A percentile compares a stretch with the other conserved stretches of the same genome.
phyloP scores from a whole-genome alignment of 164 flowering plant genomes.

The Vitis rupestris region DNA sequence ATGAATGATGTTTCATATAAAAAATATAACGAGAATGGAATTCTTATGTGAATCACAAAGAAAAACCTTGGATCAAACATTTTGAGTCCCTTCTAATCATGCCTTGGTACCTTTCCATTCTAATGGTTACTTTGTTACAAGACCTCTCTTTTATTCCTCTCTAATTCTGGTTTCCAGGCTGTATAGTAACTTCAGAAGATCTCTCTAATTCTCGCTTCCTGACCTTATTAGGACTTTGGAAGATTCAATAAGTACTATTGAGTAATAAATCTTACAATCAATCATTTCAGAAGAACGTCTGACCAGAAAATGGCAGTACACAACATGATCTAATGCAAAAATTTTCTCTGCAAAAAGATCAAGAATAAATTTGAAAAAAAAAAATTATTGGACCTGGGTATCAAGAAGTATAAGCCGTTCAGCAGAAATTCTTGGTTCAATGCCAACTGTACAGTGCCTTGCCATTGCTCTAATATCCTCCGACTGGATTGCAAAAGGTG shows the following conservation, averaged over 20 bases:
- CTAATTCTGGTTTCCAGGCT: neutral
- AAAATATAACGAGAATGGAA: too few relatives aligned
- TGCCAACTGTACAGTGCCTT: conserved; percentile 76
- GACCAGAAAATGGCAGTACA: neutral
- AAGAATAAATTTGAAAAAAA: neutral
- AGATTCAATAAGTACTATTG: neutral
- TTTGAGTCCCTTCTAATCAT: neutral
- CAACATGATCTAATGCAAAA: neutral
- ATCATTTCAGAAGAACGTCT: too few relatives aligned
- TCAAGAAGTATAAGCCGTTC: conserved; percentile 92
- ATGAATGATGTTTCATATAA: too few relatives aligned
- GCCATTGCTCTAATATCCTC: conserved; percentile 78
- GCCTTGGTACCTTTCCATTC: neutral
- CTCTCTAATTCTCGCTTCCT: neutral
- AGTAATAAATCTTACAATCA: neutral
- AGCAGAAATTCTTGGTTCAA: conserved; percentile 79
- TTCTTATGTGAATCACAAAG: too few relatives aligned
- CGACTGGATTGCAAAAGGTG: conserved; percentile 72
- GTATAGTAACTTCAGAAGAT: neutral
- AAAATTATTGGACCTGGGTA: conserved; percentile 59
- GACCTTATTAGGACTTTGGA: neutral
- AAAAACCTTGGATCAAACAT: neutral
- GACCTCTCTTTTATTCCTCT: neutral
- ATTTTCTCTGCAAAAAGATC: neutral
- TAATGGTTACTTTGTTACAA: neutral